These are phyloP conservation scores for Allantophomopsis cytisporea DNA, from an alignment of 2,329 filamentous ascomycete species.

Conservation along the genomic window DNA sequence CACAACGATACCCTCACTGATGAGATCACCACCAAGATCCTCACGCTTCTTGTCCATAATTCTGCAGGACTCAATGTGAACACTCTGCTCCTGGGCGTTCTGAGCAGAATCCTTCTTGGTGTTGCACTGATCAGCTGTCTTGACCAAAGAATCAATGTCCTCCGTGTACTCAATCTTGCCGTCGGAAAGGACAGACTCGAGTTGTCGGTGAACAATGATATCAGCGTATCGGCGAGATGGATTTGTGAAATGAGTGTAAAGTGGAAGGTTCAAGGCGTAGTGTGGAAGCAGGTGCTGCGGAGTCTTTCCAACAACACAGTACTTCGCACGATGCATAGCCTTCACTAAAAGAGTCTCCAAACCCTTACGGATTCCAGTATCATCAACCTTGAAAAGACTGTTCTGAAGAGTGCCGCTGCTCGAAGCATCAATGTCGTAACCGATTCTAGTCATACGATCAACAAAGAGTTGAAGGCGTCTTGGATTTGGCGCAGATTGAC, in stretches of 20 bases:
- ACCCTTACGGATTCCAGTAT: constrained; percentile 81
- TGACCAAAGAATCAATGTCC: constrained; percentile 75
- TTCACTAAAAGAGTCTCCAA: constrained; percentile 96
- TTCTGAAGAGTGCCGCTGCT: constrained; percentile 88
- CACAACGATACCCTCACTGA: constrained; percentile 89
- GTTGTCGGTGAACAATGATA: constrained; percentile 86
- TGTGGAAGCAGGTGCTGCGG: constrained; percentile 69
- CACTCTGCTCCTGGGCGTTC: constrained; percentile 95
- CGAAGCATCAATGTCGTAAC: constrained; percentile 76
- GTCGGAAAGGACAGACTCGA: constrained; percentile 74
- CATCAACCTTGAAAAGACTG: constrained; percentile 86
- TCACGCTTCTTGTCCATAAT: constrained; percentile 87
- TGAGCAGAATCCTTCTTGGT: constrained; percentile 98
- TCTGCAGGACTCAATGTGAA: constrained; percentile 95
- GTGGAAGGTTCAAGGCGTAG: constrained; percentile 80
- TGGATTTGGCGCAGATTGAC: constrained; percentile 73
- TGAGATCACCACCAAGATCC: constrained; percentile 78
- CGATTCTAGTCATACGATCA: constrained; percentile 84
- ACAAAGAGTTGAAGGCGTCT: constrained; percentile 82
- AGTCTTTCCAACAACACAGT: constrained; percentile 75
- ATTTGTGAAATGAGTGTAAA: constrained; percentile 97
- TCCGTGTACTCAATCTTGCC: constrained; percentile 76
- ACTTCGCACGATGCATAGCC: constrained; percentile 92
- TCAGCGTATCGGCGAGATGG: constrained; percentile 92
- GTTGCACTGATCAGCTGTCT: constrained; percentile 92